Evolutionary conservation across 139 green algal genomes (phyloP), one percentile per base, ranked within the genome.

Genomic region (Cymbomonas tetramitiformis): DNA sequence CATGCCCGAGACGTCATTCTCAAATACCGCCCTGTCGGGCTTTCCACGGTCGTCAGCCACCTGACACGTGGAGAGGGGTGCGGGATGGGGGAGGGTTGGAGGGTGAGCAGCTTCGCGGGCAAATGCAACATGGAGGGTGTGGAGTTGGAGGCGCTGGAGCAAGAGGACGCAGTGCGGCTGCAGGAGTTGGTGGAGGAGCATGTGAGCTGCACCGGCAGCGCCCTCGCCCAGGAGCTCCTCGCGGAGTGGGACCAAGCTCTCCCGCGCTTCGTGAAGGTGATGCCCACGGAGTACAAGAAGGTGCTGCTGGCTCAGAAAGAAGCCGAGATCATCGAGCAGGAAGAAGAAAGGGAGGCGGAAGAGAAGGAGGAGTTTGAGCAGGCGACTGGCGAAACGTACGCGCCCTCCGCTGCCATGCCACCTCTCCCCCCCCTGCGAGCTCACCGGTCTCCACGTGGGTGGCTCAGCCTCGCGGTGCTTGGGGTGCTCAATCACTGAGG

Each of bases 91-190:
- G n/a, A n/a, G n/a, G n/a, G n/a, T n/a, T n/a, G n/a, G n/a, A n/a
- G n/a, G n/a, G n/a, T n/a, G n/a, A 41, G 61, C 30, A 53, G 61
- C 36, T 79, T 96, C 38, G 55, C 71, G 25, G 46, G 33, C 4
- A 65, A 54, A 25, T 80, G 64, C 65, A 86, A 94, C 52, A 62
- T 48, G 26, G 82, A 83, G 32, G 67, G 89, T 19, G 67, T 70
- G 23, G 86, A 94, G 72, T 66, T 95, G 43, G 60, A 86, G 30
- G 65, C 74, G 1, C 50, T 95, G 31, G 71, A 77, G 46, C 30
- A 56, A 40, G 65, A 62, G 32, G 62, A 41, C 24, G 47, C 10
- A 6, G 30, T 8, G 36, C 32, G 68, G n/a, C 30, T 68, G 40
- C 55, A 60, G 18, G 67, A 60, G 49, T 67, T 75, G 39, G 25